Base-by-base conservation (phyloP, 352 stramenopile species). In the Phytopythium chamaehyphon region DNA sequence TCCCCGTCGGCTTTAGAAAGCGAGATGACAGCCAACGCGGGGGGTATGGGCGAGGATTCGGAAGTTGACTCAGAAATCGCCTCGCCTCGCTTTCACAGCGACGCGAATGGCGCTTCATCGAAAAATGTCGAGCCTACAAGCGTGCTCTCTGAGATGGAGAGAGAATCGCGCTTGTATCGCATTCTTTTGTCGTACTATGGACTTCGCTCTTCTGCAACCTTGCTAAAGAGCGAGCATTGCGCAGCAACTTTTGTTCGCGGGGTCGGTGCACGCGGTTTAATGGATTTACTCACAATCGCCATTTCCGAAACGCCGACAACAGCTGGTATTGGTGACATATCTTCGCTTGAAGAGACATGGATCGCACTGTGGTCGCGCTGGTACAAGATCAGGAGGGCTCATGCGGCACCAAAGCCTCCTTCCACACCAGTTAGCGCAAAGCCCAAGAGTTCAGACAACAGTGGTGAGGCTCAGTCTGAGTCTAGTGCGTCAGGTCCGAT, bases 101-200 rank as follows among this genome's bases (percentile, higher is more conserved):
- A 24, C 40, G 47, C 21, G 14, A 38, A 26, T 45, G 38, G 62
- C 16, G 37, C 38, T 35, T 23, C 44, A 22, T 21, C 52, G 18
- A 55, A 26, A 40, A 57, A 57, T 35, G 59, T 75, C 16, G 77
- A 84, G 37, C 68, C 71, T 18, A 77, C 56, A 11, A 68, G 85
- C 42, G 69, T 89, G 51, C 28, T 76, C 21, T 64, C 60, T 9
- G 83, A 93, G 39, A 85, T 90, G 56, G 80, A 90, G 40, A 90
- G 86, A 43, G 83, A 93, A 39, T 86, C 78, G 9, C 69, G 83
- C 31, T 56, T 93, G 16, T 66, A 83, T 57, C 69, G 76, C 46
- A 90, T 93, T 70, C 52, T 93, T 6, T 47, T 93, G 16, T 90
- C 80, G 42, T 81, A 93, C 42, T 81, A 93, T 54, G 83, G 83